Conservation (phyloP, 2,329 filamentous ascomycete species). For the Arthrobotrys conoides region DNA sequence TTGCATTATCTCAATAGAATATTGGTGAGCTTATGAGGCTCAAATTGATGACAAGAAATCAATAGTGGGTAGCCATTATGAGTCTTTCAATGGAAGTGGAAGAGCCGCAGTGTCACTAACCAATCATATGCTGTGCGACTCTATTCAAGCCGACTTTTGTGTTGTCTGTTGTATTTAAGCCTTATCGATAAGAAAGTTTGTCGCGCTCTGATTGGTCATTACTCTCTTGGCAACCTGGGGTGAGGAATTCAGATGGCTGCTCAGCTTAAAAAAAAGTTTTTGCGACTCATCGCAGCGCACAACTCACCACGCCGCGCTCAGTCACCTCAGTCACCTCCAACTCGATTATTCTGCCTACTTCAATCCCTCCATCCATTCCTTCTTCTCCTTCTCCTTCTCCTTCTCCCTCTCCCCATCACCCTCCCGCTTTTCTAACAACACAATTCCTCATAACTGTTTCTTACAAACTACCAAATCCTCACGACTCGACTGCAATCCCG, state of each 20-base stretch:
- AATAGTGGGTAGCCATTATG: too few species aligned
- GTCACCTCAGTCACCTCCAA: not conserved
- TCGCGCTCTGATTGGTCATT: slow-evolving; percentile 17
- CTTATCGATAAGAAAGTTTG: slow-evolving; percentile 31
- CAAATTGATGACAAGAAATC: too few species aligned
- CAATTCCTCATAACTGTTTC: not conserved
- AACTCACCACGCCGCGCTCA: slow-evolving; percentile 22
- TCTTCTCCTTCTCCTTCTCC: not conserved
- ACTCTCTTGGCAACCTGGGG: not conserved
- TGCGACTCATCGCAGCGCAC: slow-evolving; percentile 56
- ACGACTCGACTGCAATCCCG: not conserved
- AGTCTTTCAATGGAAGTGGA: not conserved
- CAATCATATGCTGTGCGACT: slow-evolving; percentile 5
- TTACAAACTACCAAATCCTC: not conserved
- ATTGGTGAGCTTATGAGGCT: too few species aligned
- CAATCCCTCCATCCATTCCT: slow-evolving; percentile 7
- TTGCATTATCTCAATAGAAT: too few species aligned
- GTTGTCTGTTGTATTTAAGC: slow-evolving; percentile 10
- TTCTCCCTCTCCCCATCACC: slow-evolving; percentile 1
- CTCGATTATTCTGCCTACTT: not conserved
- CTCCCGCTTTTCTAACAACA: not conserved
- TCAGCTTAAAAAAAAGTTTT: slow-evolving; percentile 53
- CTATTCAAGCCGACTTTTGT: not conserved
- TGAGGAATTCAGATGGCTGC: slow-evolving; percentile 46
- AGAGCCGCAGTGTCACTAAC: not conserved